Base-by-base conservation (phyloP, 768 basidiomycete species). In the Galerina marginata region DNA sequence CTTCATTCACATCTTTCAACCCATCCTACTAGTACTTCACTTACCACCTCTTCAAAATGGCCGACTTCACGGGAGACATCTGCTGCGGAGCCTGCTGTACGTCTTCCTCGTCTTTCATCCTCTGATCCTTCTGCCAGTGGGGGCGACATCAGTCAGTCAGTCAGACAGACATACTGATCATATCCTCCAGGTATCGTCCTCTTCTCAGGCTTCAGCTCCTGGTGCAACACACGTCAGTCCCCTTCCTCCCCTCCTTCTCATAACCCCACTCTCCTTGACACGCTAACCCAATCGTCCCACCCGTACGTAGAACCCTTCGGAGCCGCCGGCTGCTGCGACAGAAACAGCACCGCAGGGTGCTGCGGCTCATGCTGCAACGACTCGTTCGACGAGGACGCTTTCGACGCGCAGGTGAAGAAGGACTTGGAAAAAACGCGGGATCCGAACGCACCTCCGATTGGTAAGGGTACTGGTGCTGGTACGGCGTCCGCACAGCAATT, bases 341-440 rank as follows among this genome's bases (percentile, higher is more conserved):
- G 67, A 16, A 69, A 69, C 53, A 57, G 67, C 9, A 65, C 61
- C 23, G 65, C 72, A n/a, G 81, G 81, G 10, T 83, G 83, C 60
- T 84, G 82, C 63, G 78, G 75, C 11, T 72, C 72, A 37, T 84
- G 82, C 56, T 83, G 75, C 58, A 67, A 69, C 16, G 66, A 75
- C 9, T 78, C 77, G 2, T 82, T 83, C 66, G 73, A 83, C 63
- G 78, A 79, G 40, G 83, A 84, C 60, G 69, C 66, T 1, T 79
- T 82, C 64, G 80, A 81, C 16, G 71, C 67, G 44, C 68, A 77
- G 42, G 71, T 76, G 9, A 63, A 71, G 47, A 73, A 72, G 60
- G 77, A 83, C 59, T 60, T 76, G 72, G 74, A 72, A 40, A 75
- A 71, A 58, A 79, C 79, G 0, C 69, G 71, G 51, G 76, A 75